A percentile compares a stretch with the other conserved stretches of the same genome.
Evolutionary conservation across 2,329 filamentous ascomycete species (phyloP).

Genomic region (Byssoonygena ceratinophila): DNA sequence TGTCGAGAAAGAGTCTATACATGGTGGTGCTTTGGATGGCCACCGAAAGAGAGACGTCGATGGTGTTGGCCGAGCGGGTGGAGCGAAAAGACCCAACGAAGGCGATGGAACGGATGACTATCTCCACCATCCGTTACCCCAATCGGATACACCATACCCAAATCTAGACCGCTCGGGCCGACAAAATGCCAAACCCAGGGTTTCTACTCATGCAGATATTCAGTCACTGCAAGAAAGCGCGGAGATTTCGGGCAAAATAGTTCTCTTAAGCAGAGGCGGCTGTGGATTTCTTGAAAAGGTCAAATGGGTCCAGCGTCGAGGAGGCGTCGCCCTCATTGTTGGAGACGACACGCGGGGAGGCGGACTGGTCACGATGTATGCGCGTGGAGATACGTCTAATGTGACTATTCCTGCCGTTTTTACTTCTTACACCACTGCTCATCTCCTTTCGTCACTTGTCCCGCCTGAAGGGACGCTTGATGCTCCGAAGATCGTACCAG

Average conservation of each 20-base stretch:
- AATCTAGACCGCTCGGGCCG: slow-evolving; percentile 29
- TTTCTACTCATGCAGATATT: slow-evolving; percentile 66
- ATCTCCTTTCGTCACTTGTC: slow-evolving; percentile 73
- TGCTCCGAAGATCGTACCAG: slow-evolving; percentile 45
- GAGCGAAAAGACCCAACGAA: slow-evolving; percentile 23
- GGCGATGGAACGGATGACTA: slow-evolving; percentile 80
- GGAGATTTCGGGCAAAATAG: slow-evolving; percentile 87
- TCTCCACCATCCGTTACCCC: slow-evolving; percentile 51
- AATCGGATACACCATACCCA: slow-evolving; percentile 32
- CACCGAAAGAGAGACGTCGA: not conserved
- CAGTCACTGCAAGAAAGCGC: slow-evolving; percentile 83
- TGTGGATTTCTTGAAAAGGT: slow-evolving; percentile 96
- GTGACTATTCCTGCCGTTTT: slow-evolving; percentile 90
- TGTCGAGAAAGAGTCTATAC: not conserved
- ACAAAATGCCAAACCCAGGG: slow-evolving; percentile 26
- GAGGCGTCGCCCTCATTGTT: slow-evolving; percentile 80
- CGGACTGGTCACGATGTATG: slow-evolving; percentile 92
- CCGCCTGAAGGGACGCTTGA: slow-evolving; percentile 57
- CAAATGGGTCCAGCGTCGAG: slow-evolving; percentile 88
- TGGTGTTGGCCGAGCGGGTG: not conserved
- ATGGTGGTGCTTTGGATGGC: not conserved
- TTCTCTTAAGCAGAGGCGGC: slow-evolving; percentile 79
- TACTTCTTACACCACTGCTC: slow-evolving; percentile 87
- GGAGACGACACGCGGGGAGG: slow-evolving; percentile 87
- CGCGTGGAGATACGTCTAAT: slow-evolving; percentile 90